Evolutionary conservation across 1,284 basidiomycete species (phyloP).

Genomic region (Tilletia setariae): DNA sequence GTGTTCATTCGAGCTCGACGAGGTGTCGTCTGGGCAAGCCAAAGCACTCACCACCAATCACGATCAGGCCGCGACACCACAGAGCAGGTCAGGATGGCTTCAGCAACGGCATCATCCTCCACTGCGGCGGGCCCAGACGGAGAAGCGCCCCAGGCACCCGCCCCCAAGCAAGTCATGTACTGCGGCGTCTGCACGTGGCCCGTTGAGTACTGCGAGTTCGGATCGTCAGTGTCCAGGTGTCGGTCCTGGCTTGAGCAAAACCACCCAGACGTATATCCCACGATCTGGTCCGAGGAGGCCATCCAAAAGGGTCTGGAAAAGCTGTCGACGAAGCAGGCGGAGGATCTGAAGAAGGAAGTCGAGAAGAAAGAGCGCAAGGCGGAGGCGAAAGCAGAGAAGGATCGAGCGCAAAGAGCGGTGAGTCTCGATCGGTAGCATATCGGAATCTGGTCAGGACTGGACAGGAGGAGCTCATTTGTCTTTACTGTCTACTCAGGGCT

Average conservation of each 20-base stretch:
- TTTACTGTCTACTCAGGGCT: constrained; percentile 31
- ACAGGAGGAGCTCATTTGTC: neutral
- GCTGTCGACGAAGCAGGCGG: constrained; percentile 48
- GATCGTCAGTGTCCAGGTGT: constrained; percentile 44
- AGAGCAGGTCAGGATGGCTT: neutral
- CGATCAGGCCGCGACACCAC: neutral
- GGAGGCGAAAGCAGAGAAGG: constrained; percentile 51
- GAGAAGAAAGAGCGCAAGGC: constrained; percentile 52
- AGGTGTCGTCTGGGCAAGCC: neutral
- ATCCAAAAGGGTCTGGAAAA: constrained; percentile 42
- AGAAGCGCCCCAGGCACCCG: constrained; percentile 11
- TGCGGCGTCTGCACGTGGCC: constrained; percentile 51
- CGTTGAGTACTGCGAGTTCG: constrained; percentile 53
- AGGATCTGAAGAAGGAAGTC: constrained; percentile 48
- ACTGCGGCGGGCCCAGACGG: neutral
- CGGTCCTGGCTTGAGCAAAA: constrained; percentile 40
- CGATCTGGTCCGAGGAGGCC: constrained; percentile 48
- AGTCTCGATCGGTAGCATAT: neutral
- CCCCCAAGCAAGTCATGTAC: constrained; percentile 29
- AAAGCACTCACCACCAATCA: neutral
- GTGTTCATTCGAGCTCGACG: too few relatives aligned
- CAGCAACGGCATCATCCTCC: neutral
- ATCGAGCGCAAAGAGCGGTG: constrained; percentile 35
- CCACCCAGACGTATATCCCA: constrained; percentile 36
- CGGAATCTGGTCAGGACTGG: too few relatives aligned